Evolutionary conservation across 371 early-diverging fungal genomes (phyloP).

Genomic region (Mortierella sp.): DNA sequence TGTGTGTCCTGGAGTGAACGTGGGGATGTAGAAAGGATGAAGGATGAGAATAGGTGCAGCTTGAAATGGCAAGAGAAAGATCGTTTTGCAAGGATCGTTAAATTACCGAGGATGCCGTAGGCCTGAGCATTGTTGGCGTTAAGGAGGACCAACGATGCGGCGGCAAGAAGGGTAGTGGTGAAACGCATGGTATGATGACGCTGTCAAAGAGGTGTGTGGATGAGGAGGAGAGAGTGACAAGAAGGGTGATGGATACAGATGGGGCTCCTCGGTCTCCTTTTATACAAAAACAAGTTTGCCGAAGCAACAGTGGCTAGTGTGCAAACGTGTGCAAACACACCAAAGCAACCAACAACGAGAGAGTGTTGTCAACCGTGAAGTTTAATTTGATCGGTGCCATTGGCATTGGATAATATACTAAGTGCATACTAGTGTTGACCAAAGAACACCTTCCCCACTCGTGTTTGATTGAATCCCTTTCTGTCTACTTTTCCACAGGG

Average conservation of each 20-base stretch:
- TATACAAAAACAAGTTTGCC: background rate
- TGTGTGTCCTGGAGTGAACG: constrained; percentile 36
- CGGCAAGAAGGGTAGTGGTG: constrained; percentile 7
- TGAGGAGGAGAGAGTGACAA: background rate
- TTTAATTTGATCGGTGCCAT: background rate
- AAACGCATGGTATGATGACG: constrained; percentile 33
- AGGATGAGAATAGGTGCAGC: background rate
- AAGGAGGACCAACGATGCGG: constrained; percentile 29
- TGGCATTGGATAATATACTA: background rate
- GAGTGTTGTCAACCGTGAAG: background rate
- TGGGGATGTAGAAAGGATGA: background rate
- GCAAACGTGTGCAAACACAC: too few relatives aligned
- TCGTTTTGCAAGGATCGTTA: background rate
- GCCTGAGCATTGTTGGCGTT: constrained; percentile 32
- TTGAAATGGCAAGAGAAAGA: background rate
- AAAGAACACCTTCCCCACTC: background rate
- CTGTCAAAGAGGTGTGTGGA: background rate
- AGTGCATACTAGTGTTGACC: background rate
- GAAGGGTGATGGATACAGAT: background rate
- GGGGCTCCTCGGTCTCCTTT: background rate
- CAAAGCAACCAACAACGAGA: background rate
- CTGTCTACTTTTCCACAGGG: background rate
- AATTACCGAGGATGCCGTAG: constrained; percentile 41
- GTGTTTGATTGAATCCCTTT: background rate
- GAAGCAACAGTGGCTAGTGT: background rate